phyloP scores from a whole-genome alignment of 1,284 basidiomycete genomes.

The Ceratobasidium sp. region DNA sequence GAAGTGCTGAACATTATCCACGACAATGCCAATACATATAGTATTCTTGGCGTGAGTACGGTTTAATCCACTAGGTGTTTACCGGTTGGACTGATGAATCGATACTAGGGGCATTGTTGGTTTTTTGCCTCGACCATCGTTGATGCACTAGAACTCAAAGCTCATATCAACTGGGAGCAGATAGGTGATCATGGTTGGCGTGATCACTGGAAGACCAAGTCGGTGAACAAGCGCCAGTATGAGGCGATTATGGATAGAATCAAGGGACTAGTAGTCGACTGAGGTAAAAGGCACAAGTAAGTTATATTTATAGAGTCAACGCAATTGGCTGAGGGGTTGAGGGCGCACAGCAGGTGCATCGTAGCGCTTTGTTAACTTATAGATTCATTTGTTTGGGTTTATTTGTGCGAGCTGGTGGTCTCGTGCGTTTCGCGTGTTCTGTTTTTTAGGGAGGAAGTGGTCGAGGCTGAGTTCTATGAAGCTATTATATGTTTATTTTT shows the following conservation, averaged over 20 bases:
- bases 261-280: not conserved
- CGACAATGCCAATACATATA: not conserved
- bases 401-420: no score
- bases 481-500: no score
- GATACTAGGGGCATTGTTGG: slow-evolving; percentile 23
- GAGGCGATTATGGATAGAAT: slow-evolving; percentile 1
- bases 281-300: not conserved
- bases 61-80: not conserved
- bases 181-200: no score
- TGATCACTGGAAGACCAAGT: slow-evolving; percentile 14
- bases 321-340: no score
- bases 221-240: slow-evolving; percentile 8
- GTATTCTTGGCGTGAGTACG: slow-evolving; percentile 8
- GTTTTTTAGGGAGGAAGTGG: no score
- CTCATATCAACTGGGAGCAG: not conserved
- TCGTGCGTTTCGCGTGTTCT: no score
- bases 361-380: no score
- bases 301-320: no score
- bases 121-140: slow-evolving; percentile 23
- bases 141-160: not conserved
- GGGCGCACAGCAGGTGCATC: no score
- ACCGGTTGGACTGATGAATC: not conserved
- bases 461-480: no score
- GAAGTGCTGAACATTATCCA: slow-evolving; percentile 24
- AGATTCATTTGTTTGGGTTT: no score